These are phyloP conservation scores for Lasiosphaeria hispida DNA, from an alignment of 495 filamentous ascomycete species.

Conservation along the genomic window DNA sequence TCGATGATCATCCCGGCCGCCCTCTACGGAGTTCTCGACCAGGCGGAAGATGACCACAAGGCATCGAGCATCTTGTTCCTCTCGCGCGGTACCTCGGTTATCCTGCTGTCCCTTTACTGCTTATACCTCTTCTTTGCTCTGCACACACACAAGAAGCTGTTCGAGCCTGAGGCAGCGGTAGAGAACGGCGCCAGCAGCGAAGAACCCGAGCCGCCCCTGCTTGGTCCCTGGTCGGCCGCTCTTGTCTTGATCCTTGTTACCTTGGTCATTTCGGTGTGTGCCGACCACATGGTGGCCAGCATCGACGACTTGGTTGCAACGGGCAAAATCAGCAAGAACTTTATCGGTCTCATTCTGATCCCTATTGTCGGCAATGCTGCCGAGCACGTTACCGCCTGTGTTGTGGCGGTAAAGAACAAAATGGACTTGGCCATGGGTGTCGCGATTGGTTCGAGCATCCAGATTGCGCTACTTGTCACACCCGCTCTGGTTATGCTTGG, in stretches of 20 bases:
- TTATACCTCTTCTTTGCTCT: slow-evolving; percentile 93
- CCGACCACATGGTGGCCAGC: slow-evolving; percentile 89
- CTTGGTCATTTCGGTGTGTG: slow-evolving; percentile 81
- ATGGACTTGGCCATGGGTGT: slow-evolving; percentile 97
- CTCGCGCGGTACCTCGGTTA: slow-evolving; percentile 87
- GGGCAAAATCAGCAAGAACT: slow-evolving; percentile 87
- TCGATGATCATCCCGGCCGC: slow-evolving; percentile 91
- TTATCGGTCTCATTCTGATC: slow-evolving; percentile 92
- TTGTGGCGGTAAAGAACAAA: slow-evolving; percentile 91
- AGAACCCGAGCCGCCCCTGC: slow-evolving; percentile 52
- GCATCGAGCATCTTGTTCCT: slow-evolving; percentile 70
- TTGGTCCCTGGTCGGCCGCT: slow-evolving; percentile 70
- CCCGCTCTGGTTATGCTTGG: slow-evolving; percentile 88
- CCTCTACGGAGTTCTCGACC: slow-evolving; percentile 49
- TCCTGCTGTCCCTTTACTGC: slow-evolving; percentile 83
- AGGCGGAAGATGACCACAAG: slow-evolving; percentile 38
- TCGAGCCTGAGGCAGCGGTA: slow-evolving; percentile 60
- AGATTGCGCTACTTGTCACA: slow-evolving; percentile 92
- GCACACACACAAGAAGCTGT: slow-evolving; percentile 73
- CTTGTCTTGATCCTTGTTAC: slow-evolving; percentile 74
- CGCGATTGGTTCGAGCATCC: slow-evolving; percentile 88
- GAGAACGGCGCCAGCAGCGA: slow-evolving; percentile 39
- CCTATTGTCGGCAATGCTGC: slow-evolving; percentile 98
- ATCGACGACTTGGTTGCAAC: slow-evolving; percentile 85
- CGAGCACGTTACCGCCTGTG: slow-evolving; percentile 91